Percentiles rank a stretch among this genome's conserved stretches.
phyloP scores from a whole-genome alignment of 2,329 filamentous ascomycete species.

The Pestalotiopsis fici region DNA sequence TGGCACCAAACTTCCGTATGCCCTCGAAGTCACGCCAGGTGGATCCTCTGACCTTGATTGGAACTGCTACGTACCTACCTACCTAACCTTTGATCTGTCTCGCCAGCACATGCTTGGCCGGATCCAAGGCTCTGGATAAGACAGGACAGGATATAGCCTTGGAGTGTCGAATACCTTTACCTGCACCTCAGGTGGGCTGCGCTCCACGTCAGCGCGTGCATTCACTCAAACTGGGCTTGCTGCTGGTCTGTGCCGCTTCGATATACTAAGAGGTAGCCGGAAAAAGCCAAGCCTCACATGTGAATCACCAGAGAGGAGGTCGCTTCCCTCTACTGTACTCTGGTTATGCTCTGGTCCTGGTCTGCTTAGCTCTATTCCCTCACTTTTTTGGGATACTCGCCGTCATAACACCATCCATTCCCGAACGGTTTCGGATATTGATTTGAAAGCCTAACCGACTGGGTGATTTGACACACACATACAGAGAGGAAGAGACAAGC shows the following conservation, averaged over 20 bases:
- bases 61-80: background rate
- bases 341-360: background rate
- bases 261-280: background rate
- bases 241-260: too few species aligned
- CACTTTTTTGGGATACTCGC: background rate
- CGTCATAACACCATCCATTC: background rate
- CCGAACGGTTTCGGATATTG: slow-evolving; percentile 1
- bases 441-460: background rate
- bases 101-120: background rate
- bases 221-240: background rate
- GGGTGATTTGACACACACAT: too few species aligned
- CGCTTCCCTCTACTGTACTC: background rate
- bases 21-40: slow-evolving; percentile 4
- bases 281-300: background rate
- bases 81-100: background rate
- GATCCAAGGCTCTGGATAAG: background rate
- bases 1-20: slow-evolving; percentile 15
- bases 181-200: background rate
- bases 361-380: background rate
- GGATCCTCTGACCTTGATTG: background rate
- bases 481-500: background rate
- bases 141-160: background rate
- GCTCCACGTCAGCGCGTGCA: background rate
- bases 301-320: background rate
- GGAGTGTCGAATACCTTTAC: too few species aligned